A percentile compares a stretch with the other conserved stretches of the same genome.
Evolutionary conservation across 2,329 filamentous ascomycete species (phyloP).

Genomic region (Fusarium neocosmosporiellum): DNA sequence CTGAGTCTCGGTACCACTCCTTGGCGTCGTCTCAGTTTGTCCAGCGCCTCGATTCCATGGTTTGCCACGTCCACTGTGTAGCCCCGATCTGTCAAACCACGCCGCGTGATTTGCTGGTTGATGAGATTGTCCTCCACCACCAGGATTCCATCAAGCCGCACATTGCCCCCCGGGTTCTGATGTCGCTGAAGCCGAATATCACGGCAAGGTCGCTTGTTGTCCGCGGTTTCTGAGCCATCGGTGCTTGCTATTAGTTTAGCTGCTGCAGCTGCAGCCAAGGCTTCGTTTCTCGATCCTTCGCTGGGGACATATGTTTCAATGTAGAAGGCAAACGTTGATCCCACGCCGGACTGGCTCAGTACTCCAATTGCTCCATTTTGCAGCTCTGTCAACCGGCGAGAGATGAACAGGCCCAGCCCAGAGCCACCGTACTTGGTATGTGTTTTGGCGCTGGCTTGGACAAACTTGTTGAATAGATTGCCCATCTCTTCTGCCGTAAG

Average conservation of each 20-base stretch:
- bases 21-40: slow-evolving; percentile 52
- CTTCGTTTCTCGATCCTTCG: slow-evolving; percentile 53
- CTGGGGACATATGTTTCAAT: slow-evolving; percentile 67
- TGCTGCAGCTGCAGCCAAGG: slow-evolving; percentile 51
- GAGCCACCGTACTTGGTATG: slow-evolving; percentile 84
- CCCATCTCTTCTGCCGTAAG: slow-evolving; percentile 78
- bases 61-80: slow-evolving; percentile 65
- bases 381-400: slow-evolving; percentile 80
- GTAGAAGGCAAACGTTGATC: slow-evolving; percentile 81
- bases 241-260: slow-evolving; percentile 46
- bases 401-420: slow-evolving; percentile 83
- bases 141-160: slow-evolving; percentile 57
- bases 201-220: slow-evolving; percentile 34
- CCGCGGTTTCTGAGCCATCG: slow-evolving; percentile 23
- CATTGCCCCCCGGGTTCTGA: slow-evolving; percentile 42
- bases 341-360: slow-evolving; percentile 73
- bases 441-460: slow-evolving; percentile 79
- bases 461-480: slow-evolving; percentile 81
- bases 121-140: slow-evolving; percentile 72
- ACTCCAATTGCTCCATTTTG: slow-evolving; percentile 86
- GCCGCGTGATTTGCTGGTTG: slow-evolving; percentile 67
- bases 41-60: slow-evolving; percentile 66
- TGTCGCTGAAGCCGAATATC: slow-evolving; percentile 37
- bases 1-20: slow-evolving; percentile 33
- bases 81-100: slow-evolving; percentile 62